Evolutionary conservation across 306 rosid genomes (phyloP).

Genomic region (Pterocarpus macrocarpus): DNA sequence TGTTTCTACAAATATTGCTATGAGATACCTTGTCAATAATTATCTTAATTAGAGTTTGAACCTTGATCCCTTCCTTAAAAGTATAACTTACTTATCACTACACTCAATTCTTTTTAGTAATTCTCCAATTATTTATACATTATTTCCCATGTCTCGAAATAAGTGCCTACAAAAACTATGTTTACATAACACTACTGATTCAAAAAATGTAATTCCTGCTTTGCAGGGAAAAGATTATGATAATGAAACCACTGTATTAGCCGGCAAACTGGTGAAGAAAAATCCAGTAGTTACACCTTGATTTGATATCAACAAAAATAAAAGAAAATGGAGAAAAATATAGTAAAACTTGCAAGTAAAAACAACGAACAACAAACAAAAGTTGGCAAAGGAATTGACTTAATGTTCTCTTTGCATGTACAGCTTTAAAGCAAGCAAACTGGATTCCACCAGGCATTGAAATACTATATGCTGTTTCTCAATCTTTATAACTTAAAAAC

Average conservation of each 20-base stretch:
- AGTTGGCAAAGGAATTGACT: conserved; percentile 50
- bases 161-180: too few species aligned
- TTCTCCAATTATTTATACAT: too few species aligned
- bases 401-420: conserved; percentile 29
- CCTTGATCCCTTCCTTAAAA: too few species aligned
- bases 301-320: conserved; percentile 29
- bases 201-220: too few species aligned
- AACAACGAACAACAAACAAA: conserved; percentile 43
- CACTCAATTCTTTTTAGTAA: too few species aligned
- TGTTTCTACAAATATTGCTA: too few species aligned
- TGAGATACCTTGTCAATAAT: too few species aligned
- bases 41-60: too few species aligned
- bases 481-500: conserved; percentile 41
- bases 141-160: too few species aligned
- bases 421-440: conserved; percentile 53
- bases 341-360: conserved; percentile 10
- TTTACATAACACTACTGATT: too few species aligned
- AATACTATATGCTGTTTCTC: conserved; percentile 43
- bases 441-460: conserved; percentile 72
- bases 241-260: conserved; percentile 6
- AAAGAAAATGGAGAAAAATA: conserved; percentile 16
- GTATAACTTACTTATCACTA: too few species aligned
- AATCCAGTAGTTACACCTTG: conserved; percentile 62
- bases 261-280: conserved; percentile 62
- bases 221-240: background rate